Conservation (phyloP, 441 rosid genomes). For the Arabidopsis lyrata region DNA sequence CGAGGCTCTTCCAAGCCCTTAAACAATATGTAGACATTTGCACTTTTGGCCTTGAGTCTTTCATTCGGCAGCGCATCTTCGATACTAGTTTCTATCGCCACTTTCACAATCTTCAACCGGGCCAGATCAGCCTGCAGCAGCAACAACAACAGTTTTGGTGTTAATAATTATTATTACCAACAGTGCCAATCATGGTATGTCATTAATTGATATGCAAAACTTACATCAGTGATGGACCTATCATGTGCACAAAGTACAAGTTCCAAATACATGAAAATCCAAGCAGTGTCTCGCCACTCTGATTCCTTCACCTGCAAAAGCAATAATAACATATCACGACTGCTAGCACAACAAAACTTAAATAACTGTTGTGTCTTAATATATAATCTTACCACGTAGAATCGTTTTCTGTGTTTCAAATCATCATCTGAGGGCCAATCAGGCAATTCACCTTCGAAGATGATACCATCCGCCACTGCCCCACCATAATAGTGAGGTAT, state of each 20-base stretch:
- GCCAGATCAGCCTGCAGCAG: background rate
- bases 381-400: constrained; percentile 16
- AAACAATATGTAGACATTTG: background rate
- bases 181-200: background rate
- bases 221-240: background rate
- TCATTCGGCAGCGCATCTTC: background rate
- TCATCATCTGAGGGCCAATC: constrained; percentile 32
- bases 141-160: background rate
- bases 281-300: constrained; percentile 11
- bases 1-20: background rate
- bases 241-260: constrained; percentile 10
- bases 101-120: background rate
- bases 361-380: background rate
- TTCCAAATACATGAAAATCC: constrained; percentile 17
- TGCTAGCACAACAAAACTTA: constrained; percentile 5
- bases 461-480: background rate
- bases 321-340: background rate
- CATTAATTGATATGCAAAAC: constrained; percentile 2
- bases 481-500: background rate
- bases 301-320: constrained; percentile 11
- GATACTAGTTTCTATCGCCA: background rate
- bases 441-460: constrained; percentile 28
- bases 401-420: constrained; percentile 15
- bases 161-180: background rate
- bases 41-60: constrained; percentile 1